phyloP scores from a whole-genome alignment of 192 early-diverging fungal genomes.

The Entomortierella beljakovae region DNA sequence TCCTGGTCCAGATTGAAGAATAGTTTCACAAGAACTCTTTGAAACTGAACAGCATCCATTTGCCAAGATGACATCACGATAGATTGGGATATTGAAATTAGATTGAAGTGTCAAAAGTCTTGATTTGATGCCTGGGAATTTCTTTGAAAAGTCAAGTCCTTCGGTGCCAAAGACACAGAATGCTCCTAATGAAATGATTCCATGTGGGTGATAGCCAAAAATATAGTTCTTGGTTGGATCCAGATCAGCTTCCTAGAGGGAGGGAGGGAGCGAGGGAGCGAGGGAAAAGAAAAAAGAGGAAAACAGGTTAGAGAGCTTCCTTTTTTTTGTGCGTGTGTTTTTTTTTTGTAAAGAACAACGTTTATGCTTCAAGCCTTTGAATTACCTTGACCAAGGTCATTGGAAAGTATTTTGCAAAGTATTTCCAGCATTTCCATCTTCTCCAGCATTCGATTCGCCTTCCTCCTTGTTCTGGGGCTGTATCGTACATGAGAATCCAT shows the following conservation, averaged over 20 bases:
- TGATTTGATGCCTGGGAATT: conserved; percentile 85
- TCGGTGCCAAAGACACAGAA: conserved; percentile 87
- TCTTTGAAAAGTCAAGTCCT: conserved; percentile 75
- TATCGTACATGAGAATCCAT: conserved; percentile 78
- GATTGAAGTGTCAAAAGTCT: conserved; percentile 84
- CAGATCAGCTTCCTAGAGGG: conserved; percentile 75
- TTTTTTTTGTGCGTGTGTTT: neutral
- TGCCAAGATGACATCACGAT: conserved; percentile 82
- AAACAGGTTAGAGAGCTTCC: neutral
- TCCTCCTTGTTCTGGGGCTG: conserved; percentile 83
- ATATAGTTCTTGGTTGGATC: conserved; percentile 89
- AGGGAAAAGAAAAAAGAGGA: neutral
- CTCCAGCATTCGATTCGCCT: conserved; percentile 65
- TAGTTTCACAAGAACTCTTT: conserved; percentile 78
- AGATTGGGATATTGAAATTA: conserved; percentile 89
- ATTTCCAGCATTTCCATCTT: conserved; percentile 74
- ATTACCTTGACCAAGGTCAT: conserved; percentile 76
- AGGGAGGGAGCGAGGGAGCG: neutral
- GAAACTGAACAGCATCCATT: conserved; percentile 84
- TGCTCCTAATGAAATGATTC: conserved; percentile 87
- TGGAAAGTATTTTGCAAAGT: conserved; percentile 87
- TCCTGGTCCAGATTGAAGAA: conserved; percentile 77
- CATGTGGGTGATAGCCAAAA: conserved; percentile 94
- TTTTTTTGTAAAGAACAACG: neutral
- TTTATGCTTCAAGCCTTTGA: too few species aligned